Conservation (phyloP, 139 green algal species). For the Limnomonas spitsbergensis region DNA sequence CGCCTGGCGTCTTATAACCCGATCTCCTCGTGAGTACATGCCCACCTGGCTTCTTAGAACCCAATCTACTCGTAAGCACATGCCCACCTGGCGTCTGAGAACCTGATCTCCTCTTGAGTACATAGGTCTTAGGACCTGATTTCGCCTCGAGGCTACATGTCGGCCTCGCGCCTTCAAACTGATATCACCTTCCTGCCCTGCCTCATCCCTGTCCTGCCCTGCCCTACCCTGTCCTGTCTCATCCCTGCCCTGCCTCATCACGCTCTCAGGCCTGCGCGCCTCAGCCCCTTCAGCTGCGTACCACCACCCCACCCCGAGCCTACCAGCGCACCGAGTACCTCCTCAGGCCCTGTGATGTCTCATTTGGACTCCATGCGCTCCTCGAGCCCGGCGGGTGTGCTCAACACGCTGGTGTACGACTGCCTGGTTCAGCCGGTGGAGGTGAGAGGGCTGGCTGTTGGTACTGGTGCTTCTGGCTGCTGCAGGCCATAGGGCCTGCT, state of each 20-base stretch:
- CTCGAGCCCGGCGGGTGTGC: conserved; percentile 21
- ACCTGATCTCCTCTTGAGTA: no score
- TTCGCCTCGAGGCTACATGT: no score
- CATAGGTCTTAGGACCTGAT: no score
- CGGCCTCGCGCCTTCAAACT: no score
- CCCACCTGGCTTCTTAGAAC: no score
- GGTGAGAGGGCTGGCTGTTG: background rate
- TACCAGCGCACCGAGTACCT: background rate
- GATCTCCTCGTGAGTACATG: no score
- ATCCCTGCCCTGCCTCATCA: background rate
- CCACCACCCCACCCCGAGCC: conserved; percentile 34
- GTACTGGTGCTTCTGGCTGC: background rate
- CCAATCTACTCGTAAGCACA: no score
- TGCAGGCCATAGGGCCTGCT: background rate
- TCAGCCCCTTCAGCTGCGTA: conserved; percentile 36
- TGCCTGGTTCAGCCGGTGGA: conserved; percentile 44
- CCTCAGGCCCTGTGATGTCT: conserved; percentile 2
- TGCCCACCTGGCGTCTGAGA: no score
- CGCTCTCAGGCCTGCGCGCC: conserved; percentile 21
- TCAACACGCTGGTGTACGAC: conserved; percentile 53
- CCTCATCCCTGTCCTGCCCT: no score
- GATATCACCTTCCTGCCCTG: no score
- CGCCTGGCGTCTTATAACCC: no score
- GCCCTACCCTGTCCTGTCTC: background rate
- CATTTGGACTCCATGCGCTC: conserved; percentile 23